phyloP scores from a whole-genome alignment of 2,329 filamentous ascomycete species.

The Neoascochyta sp. region DNA sequence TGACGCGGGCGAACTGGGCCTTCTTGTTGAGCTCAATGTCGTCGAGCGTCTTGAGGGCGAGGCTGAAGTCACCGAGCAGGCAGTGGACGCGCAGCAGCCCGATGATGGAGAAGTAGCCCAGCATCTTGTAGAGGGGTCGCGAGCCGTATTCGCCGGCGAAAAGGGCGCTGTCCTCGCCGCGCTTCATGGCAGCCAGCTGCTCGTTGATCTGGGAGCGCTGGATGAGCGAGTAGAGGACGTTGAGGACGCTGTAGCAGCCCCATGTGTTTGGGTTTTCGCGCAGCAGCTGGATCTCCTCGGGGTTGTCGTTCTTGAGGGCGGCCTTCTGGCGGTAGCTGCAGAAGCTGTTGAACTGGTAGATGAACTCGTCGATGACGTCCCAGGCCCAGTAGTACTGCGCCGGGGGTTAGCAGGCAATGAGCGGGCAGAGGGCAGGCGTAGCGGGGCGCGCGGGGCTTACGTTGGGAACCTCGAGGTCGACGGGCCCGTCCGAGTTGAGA shows the following conservation, averaged over 20 bases:
- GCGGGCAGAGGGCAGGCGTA: not conserved
- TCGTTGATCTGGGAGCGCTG: constrained; percentile 98
- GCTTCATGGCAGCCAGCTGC: constrained; percentile 91
- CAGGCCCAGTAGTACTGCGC: constrained; percentile 95
- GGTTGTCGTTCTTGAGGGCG: constrained; percentile 76
- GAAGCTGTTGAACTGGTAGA: constrained; percentile 99
- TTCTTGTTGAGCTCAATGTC: constrained; percentile 99
- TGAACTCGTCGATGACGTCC: constrained; percentile 99
- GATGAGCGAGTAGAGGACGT: constrained; percentile 98
- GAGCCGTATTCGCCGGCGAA: constrained; percentile 94
- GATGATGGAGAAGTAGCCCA: constrained; percentile 99
- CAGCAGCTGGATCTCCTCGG: constrained; percentile 87
- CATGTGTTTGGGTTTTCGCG: constrained; percentile 98
- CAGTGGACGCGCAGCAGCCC: constrained; percentile 94
- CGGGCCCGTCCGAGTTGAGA: constrained; percentile 97
- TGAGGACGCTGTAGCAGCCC: constrained; percentile 99
- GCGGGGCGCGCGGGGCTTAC: constrained; percentile 54
- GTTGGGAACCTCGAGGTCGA: constrained; percentile 93
- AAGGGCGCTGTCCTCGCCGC: constrained; percentile 80
- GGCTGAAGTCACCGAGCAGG: constrained; percentile 93
- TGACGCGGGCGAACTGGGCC: constrained; percentile 98
- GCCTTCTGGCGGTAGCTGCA: constrained; percentile 93
- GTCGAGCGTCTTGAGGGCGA: constrained; percentile 97
- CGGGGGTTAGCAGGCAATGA: constrained; percentile 10
- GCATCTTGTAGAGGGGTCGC: constrained; percentile 93